Base-by-base conservation (phyloP, 345 rosid genomes). In the Hevea brasiliensis region DNA sequence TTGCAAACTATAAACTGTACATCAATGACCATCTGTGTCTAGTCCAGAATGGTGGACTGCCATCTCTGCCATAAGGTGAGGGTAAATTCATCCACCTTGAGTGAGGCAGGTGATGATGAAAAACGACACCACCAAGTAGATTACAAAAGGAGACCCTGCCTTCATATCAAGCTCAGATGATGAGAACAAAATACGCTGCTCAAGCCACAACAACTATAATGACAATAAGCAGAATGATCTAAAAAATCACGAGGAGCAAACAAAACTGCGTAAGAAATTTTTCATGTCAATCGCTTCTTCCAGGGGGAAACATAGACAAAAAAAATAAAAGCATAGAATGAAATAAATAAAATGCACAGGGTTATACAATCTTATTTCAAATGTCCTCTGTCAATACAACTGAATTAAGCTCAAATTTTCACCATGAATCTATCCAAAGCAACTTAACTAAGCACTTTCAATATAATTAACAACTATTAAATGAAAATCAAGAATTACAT, bases 231-330 rank as follows among this genome's bases (percentile, higher is more conserved):
- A 90, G 74, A 58, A 85, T 76, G 64, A 88, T 84, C 76, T 90
- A 92, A 48, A 90, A 90, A 35, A 90, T 90, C 77, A 90, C 77
- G 26, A 90, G 61, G 51, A 90, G 90, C 83, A 90, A 80, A 77
- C 94, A 90, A 21, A 81, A 72, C 94, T 90, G 94, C 88, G 85
- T 44, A 9, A 45, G 69, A 70, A 65, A 32, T 15, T 27, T 56
- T 55, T 29, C 23, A 61, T 13, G 40, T 74, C 61, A 74, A 27
- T 13, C 54, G 24, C 65, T 24, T 47, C 6, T 51, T 61, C 10
- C 32, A 63, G 14, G 14, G 32, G 20, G 51, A 27, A 27, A 8
- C n/a, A 21, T 35, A 62, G 5, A 57, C 64, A 42, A 4, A 0
- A 3, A 12, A 48, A 26, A n/a, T n/a, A 11, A 41, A 32, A n/a